Percentiles rank a stretch among this genome's conserved stretches.
Conservation (phyloP, 129 eudicot species). For the Artemisia tridentata region DNA sequence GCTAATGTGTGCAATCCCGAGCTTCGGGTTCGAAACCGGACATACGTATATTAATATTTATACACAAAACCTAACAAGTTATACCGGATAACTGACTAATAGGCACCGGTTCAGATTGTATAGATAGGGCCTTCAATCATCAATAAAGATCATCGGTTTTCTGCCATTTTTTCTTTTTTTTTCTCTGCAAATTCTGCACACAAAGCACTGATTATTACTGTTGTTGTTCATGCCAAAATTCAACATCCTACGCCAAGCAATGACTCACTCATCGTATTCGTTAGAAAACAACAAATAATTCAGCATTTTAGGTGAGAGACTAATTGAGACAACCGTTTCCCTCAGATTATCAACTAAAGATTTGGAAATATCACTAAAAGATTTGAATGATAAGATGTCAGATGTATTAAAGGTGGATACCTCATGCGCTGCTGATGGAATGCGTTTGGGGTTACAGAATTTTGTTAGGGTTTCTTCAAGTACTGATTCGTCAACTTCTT, state of each 20-base stretch:
- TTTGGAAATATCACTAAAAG: conserved; percentile 61
- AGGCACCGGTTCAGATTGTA: too few relatives aligned
- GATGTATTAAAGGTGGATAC: conserved; percentile 61
- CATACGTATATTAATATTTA: too few relatives aligned
- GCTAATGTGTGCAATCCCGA: too few relatives aligned
- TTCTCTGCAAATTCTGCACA: too few relatives aligned
- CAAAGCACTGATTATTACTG: too few relatives aligned
- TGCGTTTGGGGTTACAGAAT: conserved; percentile 58
- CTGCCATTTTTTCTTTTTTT: too few relatives aligned
- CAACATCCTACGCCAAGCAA: conserved; percentile 66
- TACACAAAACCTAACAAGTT: too few relatives aligned
- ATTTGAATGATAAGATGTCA: conserved; percentile 44
- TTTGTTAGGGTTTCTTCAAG: conserved; percentile 67
- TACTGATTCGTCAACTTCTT: conserved; percentile 58
- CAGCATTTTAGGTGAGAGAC: conserved; percentile 61
- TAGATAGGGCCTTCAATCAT: too few relatives aligned
- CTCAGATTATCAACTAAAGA: conserved; percentile 41
- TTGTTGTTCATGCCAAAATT: too few relatives aligned
- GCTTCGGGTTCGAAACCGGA: too few relatives aligned
- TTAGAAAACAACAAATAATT: conserved; percentile 75
- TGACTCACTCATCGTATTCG: conserved; percentile 85
- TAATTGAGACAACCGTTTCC: conserved; percentile 54
- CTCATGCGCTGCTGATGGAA: conserved; percentile 73
- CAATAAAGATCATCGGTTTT: too few relatives aligned
- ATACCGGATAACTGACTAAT: too few relatives aligned